phyloP scores from a whole-genome alignment of 208 protist genomes.

The Acanthamoeba divionensis region DNA sequence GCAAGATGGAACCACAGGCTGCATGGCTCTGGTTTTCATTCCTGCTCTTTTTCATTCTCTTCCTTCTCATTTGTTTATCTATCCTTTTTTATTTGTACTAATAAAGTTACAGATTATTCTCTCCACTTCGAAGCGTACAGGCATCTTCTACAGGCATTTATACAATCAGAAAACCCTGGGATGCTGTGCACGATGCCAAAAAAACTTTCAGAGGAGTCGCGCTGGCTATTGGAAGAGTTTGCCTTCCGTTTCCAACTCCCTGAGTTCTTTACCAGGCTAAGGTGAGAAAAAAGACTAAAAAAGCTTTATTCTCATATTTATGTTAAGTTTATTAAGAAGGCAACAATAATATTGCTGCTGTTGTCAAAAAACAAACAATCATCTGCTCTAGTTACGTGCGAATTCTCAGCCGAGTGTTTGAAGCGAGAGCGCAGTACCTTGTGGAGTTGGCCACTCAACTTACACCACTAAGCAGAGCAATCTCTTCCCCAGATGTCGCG shows the following conservation, averaged over 20 bases:
- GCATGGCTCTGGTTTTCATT: no score
- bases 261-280: not conserved
- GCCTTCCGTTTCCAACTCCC: not conserved
- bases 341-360: not conserved
- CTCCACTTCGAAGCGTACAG: no score
- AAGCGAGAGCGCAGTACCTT: not conserved
- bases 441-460: not conserved
- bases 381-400: not conserved
- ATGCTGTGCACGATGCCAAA: not conserved
- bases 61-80: no score
- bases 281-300: not conserved
- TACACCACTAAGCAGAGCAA: no score
- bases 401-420: not conserved
- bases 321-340: not conserved
- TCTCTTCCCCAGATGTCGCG: no score
- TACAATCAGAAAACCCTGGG: not conserved
- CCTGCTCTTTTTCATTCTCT: no score
- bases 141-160: no score
- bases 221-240: conserved; percentile 16
- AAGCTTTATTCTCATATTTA: not conserved
- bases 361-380: not conserved
- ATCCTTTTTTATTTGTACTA: no score
- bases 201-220: not conserved
- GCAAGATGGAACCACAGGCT: no score
- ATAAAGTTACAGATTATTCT: no score